Evolutionary conservation across 371 early-diverging fungal species (phyloP).

Genomic region (Actinomortierella ambigua): DNA sequence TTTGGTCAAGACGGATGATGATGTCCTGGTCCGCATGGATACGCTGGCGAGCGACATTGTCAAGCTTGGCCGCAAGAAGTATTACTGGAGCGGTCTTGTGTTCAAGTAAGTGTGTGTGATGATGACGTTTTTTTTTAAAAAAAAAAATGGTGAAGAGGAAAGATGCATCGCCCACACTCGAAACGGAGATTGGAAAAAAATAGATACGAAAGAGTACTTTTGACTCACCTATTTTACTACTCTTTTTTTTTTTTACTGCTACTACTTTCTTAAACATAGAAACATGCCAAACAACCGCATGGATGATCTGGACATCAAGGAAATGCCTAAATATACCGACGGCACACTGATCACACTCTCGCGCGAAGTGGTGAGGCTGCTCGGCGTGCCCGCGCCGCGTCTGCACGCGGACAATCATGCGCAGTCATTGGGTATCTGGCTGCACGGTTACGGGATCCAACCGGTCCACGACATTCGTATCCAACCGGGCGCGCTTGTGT

Average conservation of each 20-base stretch:
- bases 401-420: constrained; percentile 62
- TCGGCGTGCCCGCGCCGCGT: constrained; percentile 58
- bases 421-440: constrained; percentile 65
- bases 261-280: constrained; percentile 47
- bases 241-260: constrained; percentile 49
- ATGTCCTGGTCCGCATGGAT: constrained; percentile 44
- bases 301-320: constrained; percentile 45
- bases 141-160: neutral
- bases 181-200: too few species aligned
- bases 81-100: constrained; percentile 54
- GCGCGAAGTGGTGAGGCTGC: constrained; percentile 58
- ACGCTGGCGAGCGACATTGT: constrained; percentile 34
- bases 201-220: neutral
- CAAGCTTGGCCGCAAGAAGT: constrained; percentile 30
- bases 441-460: constrained; percentile 60
- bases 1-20: constrained; percentile 45
- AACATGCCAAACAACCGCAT: constrained; percentile 52
- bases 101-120: constrained; percentile 53
- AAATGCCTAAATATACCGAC: constrained; percentile 54
- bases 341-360: constrained; percentile 64
- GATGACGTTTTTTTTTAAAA: constrained; percentile 51
- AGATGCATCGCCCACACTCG: neutral
- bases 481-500: constrained; percentile 64
- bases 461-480: constrained; percentile 63
- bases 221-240: constrained; percentile 21